Percentiles rank a stretch among this genome's conserved stretches.
Evolutionary conservation across 2,329 filamentous ascomycete species (phyloP).

Genomic region (Periconia digitata): DNA sequence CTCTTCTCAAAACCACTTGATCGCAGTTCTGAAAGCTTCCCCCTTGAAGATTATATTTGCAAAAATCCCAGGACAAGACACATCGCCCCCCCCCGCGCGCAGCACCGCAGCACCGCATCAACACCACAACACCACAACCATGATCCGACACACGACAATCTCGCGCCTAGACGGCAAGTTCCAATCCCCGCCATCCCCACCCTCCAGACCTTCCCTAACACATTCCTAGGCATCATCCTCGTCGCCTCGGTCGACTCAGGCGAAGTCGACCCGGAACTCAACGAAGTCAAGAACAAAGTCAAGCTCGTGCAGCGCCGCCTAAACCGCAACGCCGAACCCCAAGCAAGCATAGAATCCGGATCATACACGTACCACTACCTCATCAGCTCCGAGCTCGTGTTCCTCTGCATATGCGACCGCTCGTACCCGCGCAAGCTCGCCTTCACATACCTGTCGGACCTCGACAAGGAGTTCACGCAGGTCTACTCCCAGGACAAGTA

Average conservation of each 20-base stretch:
- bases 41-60: not conserved
- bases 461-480: conserved; percentile 85
- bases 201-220: conserved; percentile 18
- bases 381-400: conserved; percentile 80
- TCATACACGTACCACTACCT: conserved; percentile 89
- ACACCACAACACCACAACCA: not conserved
- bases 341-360: conserved; percentile 88
- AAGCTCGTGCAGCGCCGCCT: conserved; percentile 88
- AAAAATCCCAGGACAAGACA: not conserved
- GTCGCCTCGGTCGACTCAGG: conserved; percentile 94
- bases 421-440: conserved; percentile 97
- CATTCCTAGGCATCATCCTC: conserved; percentile 78
- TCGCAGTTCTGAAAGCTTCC: no score
- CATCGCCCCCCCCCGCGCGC: not conserved
- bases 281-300: conserved; percentile 86
- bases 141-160: conserved; percentile 69
- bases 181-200: not conserved
- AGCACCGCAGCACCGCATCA: not conserved
- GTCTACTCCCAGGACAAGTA: conserved; percentile 77
- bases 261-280: conserved; percentile 74
- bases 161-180: conserved; percentile 79
- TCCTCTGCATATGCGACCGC: conserved; percentile 89
- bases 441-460: conserved; percentile 95
- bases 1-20: not conserved
- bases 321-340: conserved; percentile 83